Base-by-base conservation (phyloP, 768 basidiomycete species). In the Boletus insuetus region DNA sequence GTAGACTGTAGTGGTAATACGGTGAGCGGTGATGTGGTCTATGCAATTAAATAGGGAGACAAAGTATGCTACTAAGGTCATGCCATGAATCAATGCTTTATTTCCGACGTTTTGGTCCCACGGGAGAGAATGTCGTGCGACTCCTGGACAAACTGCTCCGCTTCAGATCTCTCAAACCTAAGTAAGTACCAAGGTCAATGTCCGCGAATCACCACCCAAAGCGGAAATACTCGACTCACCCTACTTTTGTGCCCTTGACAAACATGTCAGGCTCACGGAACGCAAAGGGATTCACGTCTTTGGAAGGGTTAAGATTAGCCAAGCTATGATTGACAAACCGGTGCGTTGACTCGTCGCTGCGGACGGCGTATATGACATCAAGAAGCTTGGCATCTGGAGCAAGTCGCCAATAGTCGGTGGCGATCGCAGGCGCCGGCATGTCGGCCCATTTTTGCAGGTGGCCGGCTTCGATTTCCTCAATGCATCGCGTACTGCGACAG, bases 291-390 rank as follows among this genome's bases (percentile, higher is more conserved):
- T 95, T 97, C 62, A 92, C 84, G 69, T 98, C 96, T 35, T 81
- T 82, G 34, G 79, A 69, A 31, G 79, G 77, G 59, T 91, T 75
- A 47, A 99, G 78, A 73, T 94, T 94, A 4, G 94, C 96, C 35
- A 98, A 77, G 54, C 89, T 91, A 75, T 98, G 96, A 72, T 98
- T 98, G 59, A 96, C 93, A 65, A 98, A 98, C 47, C 93, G 80
- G 65, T 98, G 95, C 1, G 90, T 94, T 1, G 89, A 82, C 69
- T 98, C 95, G 70, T 98, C 95, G 16, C 91, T 92, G 63, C 95
- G 82, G 34, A 98, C 91, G 34, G 93, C 94, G 65, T 91, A 91
- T 46, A 98, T 79, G 45, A 96, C 87, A 63, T 98, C 96, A 19
- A 92, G 75, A 55, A 98, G 74, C 63, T 82, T 94, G 0, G 93